Evolutionary conservation across 345 rosid species (phyloP).

Genomic region (Hypericum androsaemum): DNA sequence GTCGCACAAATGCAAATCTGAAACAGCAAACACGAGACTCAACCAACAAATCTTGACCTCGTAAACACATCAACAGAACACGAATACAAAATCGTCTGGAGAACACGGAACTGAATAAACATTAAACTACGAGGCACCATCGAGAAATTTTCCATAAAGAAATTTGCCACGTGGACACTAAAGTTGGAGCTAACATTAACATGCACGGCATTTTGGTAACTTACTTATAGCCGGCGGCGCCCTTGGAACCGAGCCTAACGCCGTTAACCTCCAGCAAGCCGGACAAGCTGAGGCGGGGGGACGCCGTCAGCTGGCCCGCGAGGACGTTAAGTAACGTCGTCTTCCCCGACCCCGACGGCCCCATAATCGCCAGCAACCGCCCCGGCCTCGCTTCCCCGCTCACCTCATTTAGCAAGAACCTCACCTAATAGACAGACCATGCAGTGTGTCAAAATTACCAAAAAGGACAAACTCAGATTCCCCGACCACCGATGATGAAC

Average conservation of each 20-base stretch:
- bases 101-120: no score
- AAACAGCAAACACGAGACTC: constrained; percentile 10
- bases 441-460: no score
- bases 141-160: no score
- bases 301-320: constrained; percentile 67
- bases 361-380: constrained; percentile 87
- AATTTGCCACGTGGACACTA: no score
- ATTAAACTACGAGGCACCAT: no score
- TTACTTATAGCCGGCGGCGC: constrained; percentile 51
- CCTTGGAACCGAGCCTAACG: constrained; percentile 36
- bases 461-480: no score
- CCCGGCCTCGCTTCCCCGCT: constrained; percentile 95
- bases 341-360: constrained; percentile 98
- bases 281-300: constrained; percentile 60
- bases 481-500: constrained; percentile 6
- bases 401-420: constrained; percentile 74
- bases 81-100: no score
- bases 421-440: constrained; percentile 32
- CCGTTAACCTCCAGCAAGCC: constrained; percentile 95
- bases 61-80: not conserved
- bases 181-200: no score
- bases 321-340: constrained; percentile 88
- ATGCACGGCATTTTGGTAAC: not conserved
- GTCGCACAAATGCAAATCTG: constrained; percentile 89
- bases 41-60: not conserved